These are phyloP conservation scores for Brettanomyces bruxellensis DNA, from an alignment of 805 yeast genomes.

Conservation along the genomic window DNA sequence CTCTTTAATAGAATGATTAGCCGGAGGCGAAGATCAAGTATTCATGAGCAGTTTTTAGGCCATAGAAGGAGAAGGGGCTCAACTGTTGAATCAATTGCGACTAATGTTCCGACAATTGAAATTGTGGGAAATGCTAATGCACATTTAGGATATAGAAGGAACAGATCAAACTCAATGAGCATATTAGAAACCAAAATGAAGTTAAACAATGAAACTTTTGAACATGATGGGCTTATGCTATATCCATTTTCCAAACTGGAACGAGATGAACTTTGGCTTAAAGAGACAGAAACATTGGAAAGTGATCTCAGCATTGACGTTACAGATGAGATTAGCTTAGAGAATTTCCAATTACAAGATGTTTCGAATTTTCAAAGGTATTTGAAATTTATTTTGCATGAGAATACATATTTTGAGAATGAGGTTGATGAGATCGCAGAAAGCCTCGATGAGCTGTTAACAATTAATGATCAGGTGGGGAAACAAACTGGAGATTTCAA, in stretches of 20 bases:
- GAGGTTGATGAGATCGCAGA: slow-evolving; percentile 38
- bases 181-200: background rate
- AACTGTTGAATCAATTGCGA: slow-evolving; percentile 53
- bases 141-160: background rate
- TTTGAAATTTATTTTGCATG: slow-evolving; percentile 16
- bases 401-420: slow-evolving; percentile 29
- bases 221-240: background rate
- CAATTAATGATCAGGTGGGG: slow-evolving; percentile 49
- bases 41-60: slow-evolving; percentile 12
- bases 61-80: slow-evolving; percentile 46
- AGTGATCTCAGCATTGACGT: slow-evolving; percentile 31
- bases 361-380: slow-evolving; percentile 30
- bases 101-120: slow-evolving; percentile 31
- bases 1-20: background rate
- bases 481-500: slow-evolving; percentile 59
- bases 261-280: slow-evolving; percentile 24
- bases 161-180: slow-evolving; percentile 9
- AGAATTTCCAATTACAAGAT: slow-evolving; percentile 24
- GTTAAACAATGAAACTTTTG: background rate
- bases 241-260: slow-evolving; percentile 34
- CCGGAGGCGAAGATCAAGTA: slow-evolving; percentile 15
- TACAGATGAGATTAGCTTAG: slow-evolving; percentile 32
- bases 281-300: slow-evolving; percentile 31
- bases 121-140: slow-evolving; percentile 2
- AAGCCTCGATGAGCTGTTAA: slow-evolving; percentile 38